Base-by-base conservation (phyloP, 306 rosid genomes). In the Sesbania bispinosa region DNA sequence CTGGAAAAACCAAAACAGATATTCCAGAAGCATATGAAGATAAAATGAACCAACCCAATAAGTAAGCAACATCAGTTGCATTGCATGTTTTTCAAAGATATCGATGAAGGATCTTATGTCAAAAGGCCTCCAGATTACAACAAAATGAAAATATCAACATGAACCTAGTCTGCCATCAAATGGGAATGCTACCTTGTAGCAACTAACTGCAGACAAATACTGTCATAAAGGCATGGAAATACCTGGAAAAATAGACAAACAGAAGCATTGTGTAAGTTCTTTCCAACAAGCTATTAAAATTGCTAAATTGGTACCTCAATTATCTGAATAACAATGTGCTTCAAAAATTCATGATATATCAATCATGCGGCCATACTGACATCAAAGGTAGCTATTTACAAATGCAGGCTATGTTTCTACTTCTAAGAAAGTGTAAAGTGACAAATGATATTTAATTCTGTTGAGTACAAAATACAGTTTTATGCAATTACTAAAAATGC, bases 221-320 rank as follows among this genome's bases (percentile, higher is more conserved):
- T 16, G 78, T 89, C 92, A 89, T 89, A 92, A 92, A 85, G 98
- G 98, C 98, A 92, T 88, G 69, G 98, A 92, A 81, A 89, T 89
- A 73, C 98, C 98, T 92, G 96, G 41, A 89, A n/a, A 67, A 74
- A 74, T 51, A 64, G 32, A 70, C 10, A 74, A 59, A 66, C n/a
- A 29, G 10, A 54, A 59, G 73, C 45, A 57, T 54, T 48, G 75
- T 10, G 14, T 61, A 46, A 63, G 67, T 15, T 82, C 13, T 20
- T 36, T 48, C 23, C 15, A 5, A 19, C 33, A 1, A 35, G 59
- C 9, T 16, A 20, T 53, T 67, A 8, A 41, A 67, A 19, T 15
- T 9, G 38, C 62, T 11, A 41, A 67, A 19, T 15, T 9, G 38
- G 68, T 11, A 19, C 35, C 26, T 62, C 73, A 33, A 42, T 32